These are phyloP conservation scores for Russula emetica DNA, from an alignment of 768 basidiomycete genomes.

Conservation along the genomic window DNA sequence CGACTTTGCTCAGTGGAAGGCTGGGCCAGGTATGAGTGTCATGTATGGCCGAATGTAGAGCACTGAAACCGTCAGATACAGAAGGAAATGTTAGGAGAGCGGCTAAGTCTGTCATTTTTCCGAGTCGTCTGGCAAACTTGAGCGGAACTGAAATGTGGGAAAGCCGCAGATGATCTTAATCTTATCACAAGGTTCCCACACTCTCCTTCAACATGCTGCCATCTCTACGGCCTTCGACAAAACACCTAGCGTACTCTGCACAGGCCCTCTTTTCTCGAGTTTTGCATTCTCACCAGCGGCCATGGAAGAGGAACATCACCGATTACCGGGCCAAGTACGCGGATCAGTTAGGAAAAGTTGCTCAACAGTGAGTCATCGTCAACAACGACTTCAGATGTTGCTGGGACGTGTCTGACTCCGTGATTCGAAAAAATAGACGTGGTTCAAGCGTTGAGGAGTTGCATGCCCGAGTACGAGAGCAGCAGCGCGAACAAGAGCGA, in stretches of 20 bases:
- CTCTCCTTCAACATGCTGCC: slow-evolving; percentile 7
- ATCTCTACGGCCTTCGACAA: neutral
- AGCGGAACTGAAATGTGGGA: neutral
- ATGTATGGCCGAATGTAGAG: slow-evolving; percentile 38
- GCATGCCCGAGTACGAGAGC: slow-evolving; percentile 8
- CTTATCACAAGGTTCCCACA: slow-evolving; percentile 11
- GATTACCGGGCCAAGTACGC: slow-evolving; percentile 55
- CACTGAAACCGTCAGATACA: slow-evolving; percentile 49
- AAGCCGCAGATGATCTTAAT: slow-evolving; percentile 8
- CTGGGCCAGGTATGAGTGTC: slow-evolving; percentile 40
- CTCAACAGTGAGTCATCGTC: slow-evolving; percentile 53
- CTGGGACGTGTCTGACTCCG: slow-evolving; percentile 7
- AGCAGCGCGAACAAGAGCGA: slow-evolving; percentile 15
- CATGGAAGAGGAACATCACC: slow-evolving; percentile 8
- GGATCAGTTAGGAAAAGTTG: slow-evolving; percentile 59
- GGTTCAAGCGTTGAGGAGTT: slow-evolving; percentile 22
- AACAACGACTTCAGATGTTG: neutral
- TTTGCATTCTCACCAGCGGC: neutral
- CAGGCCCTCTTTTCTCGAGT: neutral
- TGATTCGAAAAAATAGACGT: slow-evolving; percentile 10
- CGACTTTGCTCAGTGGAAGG: slow-evolving; percentile 63
- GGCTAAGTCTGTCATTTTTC: slow-evolving; percentile 21
- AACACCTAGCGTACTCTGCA: neutral
- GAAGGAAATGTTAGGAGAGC: slow-evolving; percentile 29
- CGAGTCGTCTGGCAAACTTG: neutral